Evolutionary conservation across 2,329 filamentous ascomycete genomes (phyloP), one percentile per base, ranked within the genome.

Genomic region (Huntiella moniliformis): DNA sequence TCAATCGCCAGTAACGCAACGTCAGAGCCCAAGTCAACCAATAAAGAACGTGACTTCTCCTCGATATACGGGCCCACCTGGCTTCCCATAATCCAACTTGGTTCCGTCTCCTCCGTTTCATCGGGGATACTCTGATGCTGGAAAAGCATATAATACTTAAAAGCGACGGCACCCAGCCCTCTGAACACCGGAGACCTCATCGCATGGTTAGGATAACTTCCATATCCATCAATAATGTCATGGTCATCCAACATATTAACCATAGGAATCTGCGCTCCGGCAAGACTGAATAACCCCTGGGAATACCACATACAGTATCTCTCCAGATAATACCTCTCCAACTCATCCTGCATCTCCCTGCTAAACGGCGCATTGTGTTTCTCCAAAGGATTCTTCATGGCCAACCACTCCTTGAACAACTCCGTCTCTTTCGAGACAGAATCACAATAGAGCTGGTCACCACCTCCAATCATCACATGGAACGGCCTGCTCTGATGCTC

Each of bases 111-210:
- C 53, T 92, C 79, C 0, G 79, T 85, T 63, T 98, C 91, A 39
- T 79, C 74, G 1, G 75, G 65, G 3, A 93, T 68, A 53, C 82
- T 93, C 60, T 98, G 92, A 54, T 98, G 91, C 60, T 98, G 91
- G 65, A 98, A 98, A 6, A 98, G 71, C 77, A 98, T 80, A 56
- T 98, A 98, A 62, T 96, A 98, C 60, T 98, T 98, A 72, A 91
- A 96, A 0, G 88, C 88, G 42, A 96, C 77, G 34, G 81, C 82
- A 2, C 91, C 92, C 6, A 98, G 62, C 0, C 92, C 91, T 2
- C 79, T 80, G 58, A 98, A 93, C 0, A 96, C 83, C 1, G 84
- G 81, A 2, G 83, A 84, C 52, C 73, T 75, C 85, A 95, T 96
- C 56, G 94, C 91, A 53, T 83, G 76, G 53, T 95, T 74, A 3